Evolutionary conservation across 768 basidiomycete genomes (phyloP), one percentile per base, ranked within the genome.

Genomic region (Suillus fuscotomentosus): DNA sequence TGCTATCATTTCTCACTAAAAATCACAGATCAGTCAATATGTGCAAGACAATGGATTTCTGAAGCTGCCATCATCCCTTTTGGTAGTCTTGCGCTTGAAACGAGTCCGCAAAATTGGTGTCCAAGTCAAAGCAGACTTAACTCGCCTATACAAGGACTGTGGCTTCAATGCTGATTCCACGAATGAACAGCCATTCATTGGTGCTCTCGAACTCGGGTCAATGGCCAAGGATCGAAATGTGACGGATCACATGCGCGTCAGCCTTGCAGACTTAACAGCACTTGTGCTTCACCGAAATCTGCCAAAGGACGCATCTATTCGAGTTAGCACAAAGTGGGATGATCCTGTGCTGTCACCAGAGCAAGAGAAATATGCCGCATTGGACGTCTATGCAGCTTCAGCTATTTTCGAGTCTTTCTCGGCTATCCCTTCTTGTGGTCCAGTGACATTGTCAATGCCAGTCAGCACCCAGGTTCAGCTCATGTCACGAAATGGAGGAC

Each of bases 251-350:
- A 63, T 64, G 71, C 71, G 6, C 64, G 63, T 48, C 36, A 61
- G 76, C n/a, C 71, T 79, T 24, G 67, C 72, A 2, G 77, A 79
- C 59, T 67, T 79, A 2, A 71, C 65, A 50, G 77, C 73, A 34
- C 24, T 34, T 1, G 67, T 78, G 34, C 70, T 80, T 3, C 50
- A 65, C 0, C 63, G 63, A 53, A 36, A 65, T 65, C 63, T 78
- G 36, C 39, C 24, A 47, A 70, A 73, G 60, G 65, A 77, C 68
- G 24, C 66, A 20, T 24, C 63, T 8, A 48, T 68, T 48, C 63
- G 60, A 1, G 43, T 69, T 54, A 72, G 75, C 63, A 50, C 68
- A 42, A 42, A 63, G 15, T 76, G 73, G 72, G 63, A 59, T 10
- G 45, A 68, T 22, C 15, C 53, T 1, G 66, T 27, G 17, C 60